Conservation (phyloP, 2,329 filamentous ascomycete species). For the Aspergillus nomiae region DNA sequence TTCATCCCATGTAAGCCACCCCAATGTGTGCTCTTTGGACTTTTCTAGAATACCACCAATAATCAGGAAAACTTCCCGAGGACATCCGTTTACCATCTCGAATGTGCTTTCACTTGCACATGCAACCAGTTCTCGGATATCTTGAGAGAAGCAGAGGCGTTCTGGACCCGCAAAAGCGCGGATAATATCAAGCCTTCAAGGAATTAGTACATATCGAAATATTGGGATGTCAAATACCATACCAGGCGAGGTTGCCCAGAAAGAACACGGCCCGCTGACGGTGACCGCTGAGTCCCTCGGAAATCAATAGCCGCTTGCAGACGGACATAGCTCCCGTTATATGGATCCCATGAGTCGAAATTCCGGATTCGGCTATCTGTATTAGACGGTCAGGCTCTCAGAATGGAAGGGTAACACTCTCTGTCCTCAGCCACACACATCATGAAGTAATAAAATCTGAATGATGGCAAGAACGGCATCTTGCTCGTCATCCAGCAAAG, state of each 20-base stretch:
- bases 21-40: conserved; percentile 27
- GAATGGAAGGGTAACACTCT: background rate
- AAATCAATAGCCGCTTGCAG: conserved; percentile 29
- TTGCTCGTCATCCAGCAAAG: conserved; percentile 27
- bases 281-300: conserved; percentile 24
- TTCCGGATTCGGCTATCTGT: conserved; percentile 35
- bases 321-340: conserved; percentile 37
- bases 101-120: conserved; percentile 27
- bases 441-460: conserved; percentile 33
- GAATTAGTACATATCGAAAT: background rate
- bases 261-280: conserved; percentile 33
- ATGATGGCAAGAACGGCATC: conserved; percentile 33
- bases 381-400: background rate
- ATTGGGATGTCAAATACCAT: background rate
- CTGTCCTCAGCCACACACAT: conserved; percentile 18
- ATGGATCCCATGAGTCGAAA: conserved; percentile 34
- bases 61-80: conserved; percentile 31
- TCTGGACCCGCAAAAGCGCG: conserved; percentile 29
- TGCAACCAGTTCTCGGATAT: conserved; percentile 28
- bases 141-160: conserved; percentile 30
- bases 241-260: conserved; percentile 33
- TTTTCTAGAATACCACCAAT: conserved; percentile 31
- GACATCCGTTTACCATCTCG: conserved; percentile 34
- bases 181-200: conserved; percentile 33
- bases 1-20: conserved; percentile 22